Evolutionary conservation across 768 basidiomycete genomes (phyloP).

Genomic region (Lentinula sp.): DNA sequence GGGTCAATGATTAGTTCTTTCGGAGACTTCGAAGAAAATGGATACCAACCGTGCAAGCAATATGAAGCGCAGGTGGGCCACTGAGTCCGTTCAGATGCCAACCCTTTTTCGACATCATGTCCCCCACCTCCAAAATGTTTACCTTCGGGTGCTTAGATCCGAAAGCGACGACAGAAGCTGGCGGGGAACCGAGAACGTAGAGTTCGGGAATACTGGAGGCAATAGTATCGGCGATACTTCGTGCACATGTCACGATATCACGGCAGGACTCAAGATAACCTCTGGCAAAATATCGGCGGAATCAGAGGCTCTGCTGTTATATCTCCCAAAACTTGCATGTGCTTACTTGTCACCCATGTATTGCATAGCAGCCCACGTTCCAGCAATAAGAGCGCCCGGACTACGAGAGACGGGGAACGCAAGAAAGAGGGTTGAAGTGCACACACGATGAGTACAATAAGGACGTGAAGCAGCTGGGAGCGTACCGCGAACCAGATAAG

Average conservation of each 20-base stretch:
- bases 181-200: slow-evolving; percentile 84
- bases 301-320: background rate
- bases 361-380: slow-evolving; percentile 95
- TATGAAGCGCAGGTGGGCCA: slow-evolving; percentile 80
- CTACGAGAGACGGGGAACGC: slow-evolving; percentile 28
- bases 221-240: slow-evolving; percentile 65
- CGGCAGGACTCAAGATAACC: slow-evolving; percentile 87
- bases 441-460: background rate
- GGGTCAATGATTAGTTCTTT: background rate
- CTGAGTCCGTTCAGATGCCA: slow-evolving; percentile 90
- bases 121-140: slow-evolving; percentile 86
- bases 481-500: slow-evolving; percentile 84
- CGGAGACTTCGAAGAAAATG: background rate
- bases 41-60: slow-evolving; percentile 80
- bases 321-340: background rate
- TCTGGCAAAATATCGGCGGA: slow-evolving; percentile 27
- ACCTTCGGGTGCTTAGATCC: slow-evolving; percentile 54
- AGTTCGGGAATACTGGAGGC: slow-evolving; percentile 70
- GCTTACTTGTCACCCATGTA: slow-evolving; percentile 82
- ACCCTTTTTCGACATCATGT: slow-evolving; percentile 76
- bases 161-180: slow-evolving; percentile 89
- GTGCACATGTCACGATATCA: slow-evolving; percentile 71
- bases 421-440: background rate
- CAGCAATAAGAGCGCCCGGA: slow-evolving; percentile 89
- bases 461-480: background rate